Base-by-base conservation (phyloP, 1,284 basidiomycete genomes). In the Pyrrhoderma lamaoense region DNA sequence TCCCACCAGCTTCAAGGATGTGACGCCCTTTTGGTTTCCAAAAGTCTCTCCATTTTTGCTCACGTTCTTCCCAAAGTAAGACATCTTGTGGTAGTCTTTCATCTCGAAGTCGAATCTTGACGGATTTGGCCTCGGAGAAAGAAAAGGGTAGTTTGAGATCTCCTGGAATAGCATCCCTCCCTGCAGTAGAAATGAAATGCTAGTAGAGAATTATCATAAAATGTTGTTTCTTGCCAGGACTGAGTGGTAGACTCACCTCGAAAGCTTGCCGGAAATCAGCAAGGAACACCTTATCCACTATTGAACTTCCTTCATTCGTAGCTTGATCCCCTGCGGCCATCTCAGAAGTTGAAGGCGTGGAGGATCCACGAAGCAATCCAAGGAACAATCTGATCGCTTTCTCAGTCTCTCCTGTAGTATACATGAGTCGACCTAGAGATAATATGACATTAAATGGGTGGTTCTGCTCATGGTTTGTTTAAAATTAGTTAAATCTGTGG, bases 251-350 rank as follows among this genome's bases (percentile, higher is more conserved):
- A 58, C 72, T 40, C 58, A 89, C 87, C 60, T 77, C 74, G 56
- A 83, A 79, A 13, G 88, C 83, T n/a, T 85, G 79, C 34, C 80
- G 75, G 59, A 90, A 89, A 63, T 90, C 88, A 52, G 89, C 87
- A 16, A 90, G 61, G 56, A 79, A 84, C 1, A 84, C 69, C 57
- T 80, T 82, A 58, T 86, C 83, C 36, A 72, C 70, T 27, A 60
- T 64, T 2, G 61, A 44, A 42, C 45, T 47, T 27, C 57, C 63
- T 56, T 44, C 58, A 48, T 14, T 58, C 45, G 8, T 57, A 46
- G 13, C 11, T 25, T 35, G 42, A 3, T 52, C 40, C 11, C 42
- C 22, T 4, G 39, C 3, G 5, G 21, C 23, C 25, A 50, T 42
- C 18, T 52, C 43, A 7, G 45, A 38, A n/a, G 37, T 36, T 11